These are phyloP conservation scores for Hypoxylon sp. DNA, from an alignment of 2,329 filamentous ascomycete genomes.

Conservation along the genomic window DNA sequence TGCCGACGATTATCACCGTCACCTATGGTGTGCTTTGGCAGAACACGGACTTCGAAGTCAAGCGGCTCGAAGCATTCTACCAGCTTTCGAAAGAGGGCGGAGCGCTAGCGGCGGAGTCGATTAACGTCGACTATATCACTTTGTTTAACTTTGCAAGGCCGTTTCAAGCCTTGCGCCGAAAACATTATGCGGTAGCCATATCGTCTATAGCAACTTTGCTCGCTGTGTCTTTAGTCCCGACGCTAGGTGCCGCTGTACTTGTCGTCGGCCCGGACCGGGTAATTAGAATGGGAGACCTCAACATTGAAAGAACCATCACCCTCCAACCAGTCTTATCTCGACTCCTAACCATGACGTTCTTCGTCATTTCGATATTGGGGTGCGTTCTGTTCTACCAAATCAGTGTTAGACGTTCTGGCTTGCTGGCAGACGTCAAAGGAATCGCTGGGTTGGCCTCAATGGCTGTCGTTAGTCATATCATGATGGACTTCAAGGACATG, in stretches of 20 bases:
- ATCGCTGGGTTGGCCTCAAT: constrained; percentile 82
- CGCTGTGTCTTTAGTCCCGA: constrained; percentile 77
- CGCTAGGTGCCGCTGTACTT: constrained; percentile 75
- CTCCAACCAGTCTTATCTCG: constrained; percentile 73
- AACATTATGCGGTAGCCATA: constrained; percentile 77
- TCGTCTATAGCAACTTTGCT: constrained; percentile 76
- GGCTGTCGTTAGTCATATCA: constrained; percentile 80
- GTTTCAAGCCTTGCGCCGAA: constrained; percentile 71
- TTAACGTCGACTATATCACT: constrained; percentile 82
- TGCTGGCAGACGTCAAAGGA: constrained; percentile 77
- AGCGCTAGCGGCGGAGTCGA: constrained; percentile 73
- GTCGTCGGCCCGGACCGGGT: constrained; percentile 68
- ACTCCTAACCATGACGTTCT: constrained; percentile 69
- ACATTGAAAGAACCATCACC: constrained; percentile 66
- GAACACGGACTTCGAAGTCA: constrained; percentile 75
- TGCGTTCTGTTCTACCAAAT: constrained; percentile 72
- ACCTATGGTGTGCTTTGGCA: constrained; percentile 76
- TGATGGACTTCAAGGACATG: constrained; percentile 80
- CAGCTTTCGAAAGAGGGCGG: constrained; percentile 74
- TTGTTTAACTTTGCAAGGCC: constrained; percentile 76
- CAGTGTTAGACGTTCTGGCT: constrained; percentile 73
- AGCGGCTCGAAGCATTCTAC: constrained; percentile 76
- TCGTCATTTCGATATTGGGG: constrained; percentile 71
- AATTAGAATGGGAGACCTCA: constrained; percentile 60
- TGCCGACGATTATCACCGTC: constrained; percentile 73